phyloP scores from a whole-genome alignment of 2,329 filamentous ascomycete genomes.

The Colletotrichum aenigma region DNA sequence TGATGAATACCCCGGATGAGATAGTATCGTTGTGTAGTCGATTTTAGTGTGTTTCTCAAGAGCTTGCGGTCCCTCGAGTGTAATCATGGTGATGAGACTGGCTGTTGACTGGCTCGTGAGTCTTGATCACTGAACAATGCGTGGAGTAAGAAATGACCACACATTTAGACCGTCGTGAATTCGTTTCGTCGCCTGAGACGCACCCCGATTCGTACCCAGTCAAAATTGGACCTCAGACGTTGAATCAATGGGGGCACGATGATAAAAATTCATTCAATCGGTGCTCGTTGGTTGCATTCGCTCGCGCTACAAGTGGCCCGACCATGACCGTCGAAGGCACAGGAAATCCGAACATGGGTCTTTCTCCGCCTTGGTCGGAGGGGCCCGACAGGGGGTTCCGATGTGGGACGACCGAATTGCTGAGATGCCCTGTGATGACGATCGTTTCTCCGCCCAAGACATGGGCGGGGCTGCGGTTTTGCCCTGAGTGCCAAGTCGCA shows the following conservation, averaged over 20 bases:
- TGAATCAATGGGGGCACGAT: background rate
- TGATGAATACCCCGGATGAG: background rate
- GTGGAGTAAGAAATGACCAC: background rate
- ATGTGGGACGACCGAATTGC: background rate
- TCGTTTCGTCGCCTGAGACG: background rate
- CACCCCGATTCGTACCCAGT: background rate
- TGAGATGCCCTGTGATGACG: background rate
- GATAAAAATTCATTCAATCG: background rate
- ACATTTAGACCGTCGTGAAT: background rate
- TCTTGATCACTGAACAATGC: background rate
- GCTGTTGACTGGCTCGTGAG: background rate
- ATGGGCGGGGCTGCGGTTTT: background rate
- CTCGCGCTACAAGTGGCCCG: background rate
- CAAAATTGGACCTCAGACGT: background rate
- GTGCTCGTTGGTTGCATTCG: background rate
- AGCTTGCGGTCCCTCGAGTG: background rate
- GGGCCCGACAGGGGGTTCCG: background rate
- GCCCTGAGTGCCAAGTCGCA: background rate
- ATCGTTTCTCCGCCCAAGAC: background rate
- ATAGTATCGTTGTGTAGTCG: background rate
- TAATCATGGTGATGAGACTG: background rate
- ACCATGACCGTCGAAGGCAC: background rate
- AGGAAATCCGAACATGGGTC: background rate
- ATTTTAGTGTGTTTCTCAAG: background rate
- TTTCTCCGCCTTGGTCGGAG: background rate